These are phyloP conservation scores for Exophiala sideris DNA, from an alignment of 2,329 filamentous ascomycete genomes.

Conservation along the genomic window DNA sequence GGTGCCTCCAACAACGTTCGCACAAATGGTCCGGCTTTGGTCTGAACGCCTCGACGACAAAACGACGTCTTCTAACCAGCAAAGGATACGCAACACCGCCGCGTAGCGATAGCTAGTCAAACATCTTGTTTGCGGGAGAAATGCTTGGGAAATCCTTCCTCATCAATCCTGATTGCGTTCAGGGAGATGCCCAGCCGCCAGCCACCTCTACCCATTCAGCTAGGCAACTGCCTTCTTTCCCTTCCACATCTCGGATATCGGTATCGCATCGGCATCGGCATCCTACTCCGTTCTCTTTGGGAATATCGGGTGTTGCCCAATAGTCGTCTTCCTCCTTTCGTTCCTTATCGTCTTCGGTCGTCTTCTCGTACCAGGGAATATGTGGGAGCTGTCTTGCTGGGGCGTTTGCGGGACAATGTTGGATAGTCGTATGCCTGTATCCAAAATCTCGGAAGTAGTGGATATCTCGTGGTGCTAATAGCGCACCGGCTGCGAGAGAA, in stretches of 20 bases:
- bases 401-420: constrained; percentile 95
- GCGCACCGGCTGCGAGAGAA: constrained; percentile 86
- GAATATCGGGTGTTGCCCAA: constrained; percentile 82
- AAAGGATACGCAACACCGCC: constrained; percentile 18
- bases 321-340: constrained; percentile 91
- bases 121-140: constrained; percentile 23
- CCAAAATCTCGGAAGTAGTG: constrained; percentile 99
- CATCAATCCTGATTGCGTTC: constrained; percentile 15
- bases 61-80: constrained; percentile 4
- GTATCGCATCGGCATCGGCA: constrained; percentile 96
- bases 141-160: not conserved
- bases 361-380: constrained; percentile 75
- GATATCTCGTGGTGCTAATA: constrained; percentile 77
- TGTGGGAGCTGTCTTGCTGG: constrained; percentile 80
- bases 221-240: constrained; percentile 92
- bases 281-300: constrained; percentile 93
- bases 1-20: constrained; percentile 1
- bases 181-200: constrained; percentile 77
- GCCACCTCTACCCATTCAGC: constrained; percentile 97
- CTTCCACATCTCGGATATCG: constrained; percentile 95
- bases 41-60: constrained; percentile 5
- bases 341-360: constrained; percentile 75
- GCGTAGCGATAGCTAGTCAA: constrained; percentile 17
- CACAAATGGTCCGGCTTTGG: not conserved
- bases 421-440: constrained; percentile 96